phyloP scores from a whole-genome alignment of 306 rosid genomes.

The Sicyos baderoa region DNA sequence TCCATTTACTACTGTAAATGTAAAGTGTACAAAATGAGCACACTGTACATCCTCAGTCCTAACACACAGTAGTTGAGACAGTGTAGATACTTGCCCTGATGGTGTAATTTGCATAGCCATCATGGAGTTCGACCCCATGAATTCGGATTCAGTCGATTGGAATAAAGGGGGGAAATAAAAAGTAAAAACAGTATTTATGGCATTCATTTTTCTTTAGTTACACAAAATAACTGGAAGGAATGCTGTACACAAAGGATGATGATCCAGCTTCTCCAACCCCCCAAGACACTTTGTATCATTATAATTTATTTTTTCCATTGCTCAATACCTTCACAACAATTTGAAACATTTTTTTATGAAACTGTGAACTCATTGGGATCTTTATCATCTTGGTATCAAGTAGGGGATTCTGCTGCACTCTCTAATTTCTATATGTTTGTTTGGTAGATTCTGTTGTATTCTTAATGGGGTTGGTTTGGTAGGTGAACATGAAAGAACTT shows the following conservation, averaged over 20 bases:
- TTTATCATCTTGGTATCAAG: conserved; percentile 4
- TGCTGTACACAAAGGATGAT: background rate
- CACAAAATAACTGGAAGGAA: background rate
- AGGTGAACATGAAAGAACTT: background rate
- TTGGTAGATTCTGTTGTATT: background rate
- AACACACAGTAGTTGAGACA: conserved; percentile 16
- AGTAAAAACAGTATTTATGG: background rate
- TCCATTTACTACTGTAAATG: conserved; percentile 14
- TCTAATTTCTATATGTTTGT: background rate
- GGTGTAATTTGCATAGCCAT: conserved; percentile 11
- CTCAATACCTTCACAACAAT: background rate
- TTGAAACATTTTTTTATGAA: background rate
- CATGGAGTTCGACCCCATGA: conserved; percentile 2
- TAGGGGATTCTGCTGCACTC: background rate
- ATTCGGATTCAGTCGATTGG: conserved; percentile 1
- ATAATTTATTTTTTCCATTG: background rate
- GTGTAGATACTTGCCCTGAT: conserved; percentile 7
- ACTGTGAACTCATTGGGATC: conserved; percentile 5
- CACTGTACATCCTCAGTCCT: conserved; percentile 18
- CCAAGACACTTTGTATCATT: background rate
- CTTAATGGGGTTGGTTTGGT: background rate
- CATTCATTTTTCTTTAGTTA: background rate
- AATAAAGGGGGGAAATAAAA: background rate
- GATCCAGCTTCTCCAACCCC: background rate
- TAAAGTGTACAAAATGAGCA: conserved; percentile 14